phyloP scores from a whole-genome alignment of 75 land plant genomes.

The Gnetum montanum region DNA sequence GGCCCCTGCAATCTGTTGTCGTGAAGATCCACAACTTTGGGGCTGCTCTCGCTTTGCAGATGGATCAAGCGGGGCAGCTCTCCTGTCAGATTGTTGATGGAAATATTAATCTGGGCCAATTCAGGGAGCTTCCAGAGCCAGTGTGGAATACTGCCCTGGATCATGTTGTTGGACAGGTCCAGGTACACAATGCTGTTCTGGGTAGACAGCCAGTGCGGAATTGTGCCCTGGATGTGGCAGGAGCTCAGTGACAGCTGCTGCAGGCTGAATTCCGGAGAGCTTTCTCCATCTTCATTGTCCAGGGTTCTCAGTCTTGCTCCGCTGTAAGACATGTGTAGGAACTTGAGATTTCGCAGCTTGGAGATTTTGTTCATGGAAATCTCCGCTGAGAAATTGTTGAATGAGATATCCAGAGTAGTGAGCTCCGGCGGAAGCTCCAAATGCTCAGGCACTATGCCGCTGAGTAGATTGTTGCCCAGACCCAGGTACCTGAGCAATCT shows the following conservation, averaged over 20 bases:
- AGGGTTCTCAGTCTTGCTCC: neutral
- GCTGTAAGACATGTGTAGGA: conserved; percentile 3
- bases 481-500: conserved; percentile 6
- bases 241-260: neutral
- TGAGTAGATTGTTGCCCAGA: conserved; percentile 5
- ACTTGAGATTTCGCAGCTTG: neutral
- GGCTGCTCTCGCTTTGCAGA: neutral
- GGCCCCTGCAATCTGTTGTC: conserved; percentile 13
- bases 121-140: conserved; percentile 13
- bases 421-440: neutral
- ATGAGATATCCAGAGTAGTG: conserved; percentile 43
- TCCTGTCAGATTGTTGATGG: conserved; percentile 10
- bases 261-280: neutral
- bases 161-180: conserved; percentile 10
- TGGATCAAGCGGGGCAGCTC: conserved; percentile 5
- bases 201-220: conserved; percentile 12
- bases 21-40: neutral
- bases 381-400: conserved; percentile 48
- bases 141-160: conserved; percentile 8
- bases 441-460: conserved; percentile 1
- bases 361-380: conserved; percentile 42
- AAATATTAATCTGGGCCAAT: conserved; percentile 9
- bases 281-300: no score
- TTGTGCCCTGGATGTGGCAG: conserved; percentile 2
- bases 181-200: conserved; percentile 5